phyloP scores from a whole-genome alignment of 495 filamentous ascomycete species.

The Daldinia bambusicola region DNA sequence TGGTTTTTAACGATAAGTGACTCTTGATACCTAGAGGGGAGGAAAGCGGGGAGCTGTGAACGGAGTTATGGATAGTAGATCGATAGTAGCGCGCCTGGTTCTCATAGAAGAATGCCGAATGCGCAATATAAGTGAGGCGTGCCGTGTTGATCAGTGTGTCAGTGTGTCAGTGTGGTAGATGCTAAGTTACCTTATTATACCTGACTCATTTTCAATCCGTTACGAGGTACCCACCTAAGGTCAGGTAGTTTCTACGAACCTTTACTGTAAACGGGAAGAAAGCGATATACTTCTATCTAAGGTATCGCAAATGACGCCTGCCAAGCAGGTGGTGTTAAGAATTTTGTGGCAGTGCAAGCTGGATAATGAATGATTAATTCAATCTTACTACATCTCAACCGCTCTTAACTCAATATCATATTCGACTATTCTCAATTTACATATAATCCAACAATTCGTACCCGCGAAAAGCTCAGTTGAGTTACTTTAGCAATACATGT shows the following conservation, averaged over 20 bases:
- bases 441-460: no score
- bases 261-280: no score
- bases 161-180: no score
- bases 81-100: not conserved
- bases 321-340: not conserved
- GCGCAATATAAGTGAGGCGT: not conserved
- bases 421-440: no score
- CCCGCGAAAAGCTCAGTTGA: not conserved
- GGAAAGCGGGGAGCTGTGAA: not conserved
- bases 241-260: no score
- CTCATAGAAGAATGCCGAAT: not conserved
- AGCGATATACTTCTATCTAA: no score
- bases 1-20: not conserved
- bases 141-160: not conserved
- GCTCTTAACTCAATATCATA: no score
- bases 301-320: not conserved
- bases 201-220: no score
- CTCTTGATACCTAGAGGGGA: not conserved
- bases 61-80: not conserved
- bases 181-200: no score
- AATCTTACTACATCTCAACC: not conserved
- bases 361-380: constrained; percentile 15
- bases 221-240: no score
- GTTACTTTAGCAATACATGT: not conserved
- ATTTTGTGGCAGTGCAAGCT: constrained; percentile 24